Percentiles rank a stretch among this genome's conserved stretches.
phyloP scores from a whole-genome alignment of 257 asterid species.

The Solanum chiquidenum region DNA sequence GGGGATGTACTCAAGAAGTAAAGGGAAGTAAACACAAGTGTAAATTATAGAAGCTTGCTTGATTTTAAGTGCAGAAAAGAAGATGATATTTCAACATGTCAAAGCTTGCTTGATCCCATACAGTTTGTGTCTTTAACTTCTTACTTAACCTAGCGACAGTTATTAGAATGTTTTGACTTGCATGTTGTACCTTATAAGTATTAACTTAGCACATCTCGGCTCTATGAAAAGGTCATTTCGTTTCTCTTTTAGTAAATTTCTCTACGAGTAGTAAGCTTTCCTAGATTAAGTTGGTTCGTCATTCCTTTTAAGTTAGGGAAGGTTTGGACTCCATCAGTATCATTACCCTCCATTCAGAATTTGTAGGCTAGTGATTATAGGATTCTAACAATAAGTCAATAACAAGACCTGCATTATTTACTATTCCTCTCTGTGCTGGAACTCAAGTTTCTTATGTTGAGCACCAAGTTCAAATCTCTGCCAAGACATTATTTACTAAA shows the following conservation, averaged over 20 bases:
- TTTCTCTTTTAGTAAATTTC: not conserved
- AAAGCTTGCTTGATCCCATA: not conserved
- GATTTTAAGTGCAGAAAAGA: not conserved
- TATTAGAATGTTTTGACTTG: not conserved
- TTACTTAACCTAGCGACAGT: not conserved
- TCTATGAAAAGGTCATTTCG: not conserved
- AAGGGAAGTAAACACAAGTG: not conserved
- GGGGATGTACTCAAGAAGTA: not conserved
- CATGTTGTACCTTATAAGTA: not conserved
- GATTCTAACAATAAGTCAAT: not conserved
- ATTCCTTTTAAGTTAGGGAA: not conserved
- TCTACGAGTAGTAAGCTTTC: not conserved
- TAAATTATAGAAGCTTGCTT: not conserved
- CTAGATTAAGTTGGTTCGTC: not conserved
- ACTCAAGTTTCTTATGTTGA: not conserved
- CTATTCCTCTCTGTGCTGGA: not conserved
- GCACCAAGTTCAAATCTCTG: not conserved
- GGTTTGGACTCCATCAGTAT: not conserved
- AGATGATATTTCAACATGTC: not conserved
- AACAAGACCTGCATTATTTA: not conserved
- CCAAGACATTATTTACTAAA: not conserved
- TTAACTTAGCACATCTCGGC: not conserved
- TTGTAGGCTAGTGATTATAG: not conserved
- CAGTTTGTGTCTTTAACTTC: not conserved
- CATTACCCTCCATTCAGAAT: not conserved